phyloP scores from a whole-genome alignment of 768 basidiomycete genomes.

The Strobilomyces dryophilus region DNA sequence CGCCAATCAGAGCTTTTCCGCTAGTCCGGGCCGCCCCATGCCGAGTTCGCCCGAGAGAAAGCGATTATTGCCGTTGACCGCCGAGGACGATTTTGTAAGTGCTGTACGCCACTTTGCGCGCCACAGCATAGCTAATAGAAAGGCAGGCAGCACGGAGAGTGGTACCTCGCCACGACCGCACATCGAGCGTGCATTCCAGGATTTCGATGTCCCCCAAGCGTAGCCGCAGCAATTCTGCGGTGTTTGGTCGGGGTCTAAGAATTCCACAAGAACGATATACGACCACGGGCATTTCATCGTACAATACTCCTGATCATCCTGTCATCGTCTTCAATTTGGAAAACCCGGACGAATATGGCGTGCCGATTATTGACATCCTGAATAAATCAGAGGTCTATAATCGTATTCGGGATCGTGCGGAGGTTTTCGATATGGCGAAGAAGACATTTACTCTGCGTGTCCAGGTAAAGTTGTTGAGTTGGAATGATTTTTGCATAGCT shows the following conservation, averaged over 20 bases:
- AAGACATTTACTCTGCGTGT: conserved; percentile 74
- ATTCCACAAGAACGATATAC: conserved; percentile 25
- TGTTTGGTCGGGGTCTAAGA: conserved; percentile 15
- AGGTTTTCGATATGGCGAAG: conserved; percentile 58
- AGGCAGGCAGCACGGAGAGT: conserved; percentile 18
- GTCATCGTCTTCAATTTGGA: conserved; percentile 59
- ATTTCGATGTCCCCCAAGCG: conserved; percentile 1
- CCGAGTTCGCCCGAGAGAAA: conserved; percentile 22
- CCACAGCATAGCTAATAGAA: conserved; percentile 15
- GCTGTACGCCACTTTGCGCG: conserved; percentile 3
- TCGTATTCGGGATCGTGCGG: conserved; percentile 51
- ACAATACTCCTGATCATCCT: conserved; percentile 23
- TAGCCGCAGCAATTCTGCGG: not conserved
- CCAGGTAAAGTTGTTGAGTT: conserved; percentile 43
- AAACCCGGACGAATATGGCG: conserved; percentile 51
- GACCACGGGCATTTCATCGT: conserved; percentile 9
- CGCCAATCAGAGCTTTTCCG: conserved; percentile 1
- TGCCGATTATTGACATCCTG: conserved; percentile 58
- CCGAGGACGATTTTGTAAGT: conserved; percentile 14
- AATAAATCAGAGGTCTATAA: conserved; percentile 43
- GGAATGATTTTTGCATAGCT: not conserved
- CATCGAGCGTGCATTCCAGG: conserved; percentile 11
- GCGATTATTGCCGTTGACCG: conserved; percentile 5
- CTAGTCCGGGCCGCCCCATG: conserved; percentile 9
- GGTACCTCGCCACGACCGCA: conserved; percentile 10